These are phyloP conservation scores for Afroboletus lepidellus DNA, from an alignment of 1,284 basidiomycete species.

Conservation along the genomic window DNA sequence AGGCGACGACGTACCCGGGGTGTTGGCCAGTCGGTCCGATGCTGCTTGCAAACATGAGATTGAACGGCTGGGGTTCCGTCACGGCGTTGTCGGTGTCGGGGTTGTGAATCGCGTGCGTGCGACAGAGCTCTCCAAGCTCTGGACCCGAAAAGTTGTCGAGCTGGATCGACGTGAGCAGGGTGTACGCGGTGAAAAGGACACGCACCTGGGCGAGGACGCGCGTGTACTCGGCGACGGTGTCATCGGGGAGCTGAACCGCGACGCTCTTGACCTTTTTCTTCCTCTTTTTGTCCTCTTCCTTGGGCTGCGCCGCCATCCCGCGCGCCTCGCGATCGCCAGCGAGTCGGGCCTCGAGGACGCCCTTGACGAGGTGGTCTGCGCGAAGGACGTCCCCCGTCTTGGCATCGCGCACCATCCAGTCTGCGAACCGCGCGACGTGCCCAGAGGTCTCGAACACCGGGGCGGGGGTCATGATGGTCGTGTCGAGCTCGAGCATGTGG, in stretches of 20 bases:
- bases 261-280: conserved; percentile 81
- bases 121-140: conserved; percentile 87
- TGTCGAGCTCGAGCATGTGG: conserved; percentile 98
- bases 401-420: conserved; percentile 98
- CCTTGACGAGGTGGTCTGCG: conserved; percentile 96
- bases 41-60: conserved; percentile 97
- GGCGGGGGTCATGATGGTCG: conserved; percentile 95
- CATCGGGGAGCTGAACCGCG: conserved; percentile 79
- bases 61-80: conserved; percentile 92
- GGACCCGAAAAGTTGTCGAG: conserved; percentile 94
- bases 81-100: conserved; percentile 94
- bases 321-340: conserved; percentile 94
- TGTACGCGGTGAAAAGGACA: background rate
- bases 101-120: conserved; percentile 81
- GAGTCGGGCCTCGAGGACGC: conserved; percentile 86
- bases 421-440: conserved; percentile 97
- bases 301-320: conserved; percentile 55
- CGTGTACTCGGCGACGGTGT: conserved; percentile 78
- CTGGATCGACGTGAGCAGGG: conserved; percentile 40
- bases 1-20: conserved; percentile 65
- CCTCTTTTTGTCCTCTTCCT: conserved; percentile 70
- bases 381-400: conserved; percentile 96
- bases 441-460: conserved; percentile 97
- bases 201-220: conserved; percentile 80
- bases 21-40: conserved; percentile 98